Base-by-base conservation (phyloP, 1,284 basidiomycete species). In the Ustanciosporium gigantosporum region DNA sequence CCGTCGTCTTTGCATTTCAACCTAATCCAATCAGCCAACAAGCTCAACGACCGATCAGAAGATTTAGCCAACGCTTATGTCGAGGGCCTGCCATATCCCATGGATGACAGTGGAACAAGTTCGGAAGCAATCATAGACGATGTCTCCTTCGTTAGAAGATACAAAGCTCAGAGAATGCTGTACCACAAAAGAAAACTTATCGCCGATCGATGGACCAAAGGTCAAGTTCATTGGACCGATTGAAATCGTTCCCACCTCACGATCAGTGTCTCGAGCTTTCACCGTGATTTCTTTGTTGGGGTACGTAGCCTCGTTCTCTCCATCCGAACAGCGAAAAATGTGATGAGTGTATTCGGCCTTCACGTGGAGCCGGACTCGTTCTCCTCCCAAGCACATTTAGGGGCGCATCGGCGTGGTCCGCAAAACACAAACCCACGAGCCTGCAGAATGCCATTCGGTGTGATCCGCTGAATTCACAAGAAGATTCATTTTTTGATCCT, bases 11-110 rank as follows among this genome's bases (percentile, higher is more conserved):
- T 76, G 31, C 62, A 62, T 20, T 60, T 69, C 35, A 45, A 25
- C 19, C 34, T 76, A 14, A 58, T 56, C 5, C 66, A 74, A 23
- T 47, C 45, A 9, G 64, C 68, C 3, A 37, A 55, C 29, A 51
- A 52, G 25, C 36, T 70, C 21, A 67, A 74, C 53, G 69, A 76
- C 31, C 36, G 48, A 17, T 68, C 61, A 8, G 74, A 76, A 25
- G 42, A 55, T 3, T 31, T 76, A n/a, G 74, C 73, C 14, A 73
- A 67, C 31, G 69, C 71, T 14, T 76, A 59, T 44, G 70, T 75
- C 21, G 71, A 76, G 40, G 68, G 65, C 2, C 25, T 73, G 5
- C 40, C 68, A 1, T 55, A 69, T 22, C 48, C 61, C 9, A 43
- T 36, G 16, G 65, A 60, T 19, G 51, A 50, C 25, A 41, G 31